Conservation (phyloP, 495 filamentous ascomycete genomes). For the Hypomontagnella submonticulosa region DNA sequence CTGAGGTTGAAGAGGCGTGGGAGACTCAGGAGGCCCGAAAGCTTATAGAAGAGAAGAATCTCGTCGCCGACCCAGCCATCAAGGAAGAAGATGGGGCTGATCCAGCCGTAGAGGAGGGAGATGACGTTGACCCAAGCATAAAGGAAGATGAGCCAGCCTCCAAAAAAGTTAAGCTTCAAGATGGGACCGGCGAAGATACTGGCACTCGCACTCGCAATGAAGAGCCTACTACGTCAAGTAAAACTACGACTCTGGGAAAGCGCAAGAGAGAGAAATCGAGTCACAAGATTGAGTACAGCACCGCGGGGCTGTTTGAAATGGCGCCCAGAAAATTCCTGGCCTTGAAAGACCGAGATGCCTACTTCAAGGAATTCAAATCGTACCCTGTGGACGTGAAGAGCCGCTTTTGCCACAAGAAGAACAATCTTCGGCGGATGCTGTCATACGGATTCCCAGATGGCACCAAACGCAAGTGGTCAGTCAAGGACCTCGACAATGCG, state of each 20-base stretch:
- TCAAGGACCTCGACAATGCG: conserved; percentile 28
- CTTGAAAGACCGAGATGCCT: conserved; percentile 17
- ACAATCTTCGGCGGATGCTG: conserved; percentile 39
- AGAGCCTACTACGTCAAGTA: background rate
- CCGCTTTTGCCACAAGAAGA: conserved; percentile 39
- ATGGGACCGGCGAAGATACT: background rate
- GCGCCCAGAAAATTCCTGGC: conserved; percentile 7
- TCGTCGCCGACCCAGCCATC: conserved; percentile 14
- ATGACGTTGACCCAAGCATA: conserved; percentile 8
- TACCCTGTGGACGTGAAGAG: conserved; percentile 17
- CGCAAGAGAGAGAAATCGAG: conserved; percentile 3
- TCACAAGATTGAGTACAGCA: background rate
- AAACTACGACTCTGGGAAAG: background rate
- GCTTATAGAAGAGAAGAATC: conserved; percentile 23
- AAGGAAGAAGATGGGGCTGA: conserved; percentile 17
- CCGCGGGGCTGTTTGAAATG: background rate
- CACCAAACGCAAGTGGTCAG: conserved; percentile 10
- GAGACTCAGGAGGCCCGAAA: conserved; percentile 23
- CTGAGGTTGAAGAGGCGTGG: conserved; percentile 36
- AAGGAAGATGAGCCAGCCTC: conserved; percentile 5
- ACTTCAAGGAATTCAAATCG: conserved; percentile 37
- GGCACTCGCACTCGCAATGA: too few species aligned
- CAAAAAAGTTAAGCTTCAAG: conserved; percentile 1
- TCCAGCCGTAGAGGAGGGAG: background rate
- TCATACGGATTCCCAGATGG: conserved; percentile 20